Evolutionary conservation across 164 flowering plant genomes (phyloP).

Genomic region (Macadamia integrifolia): DNA sequence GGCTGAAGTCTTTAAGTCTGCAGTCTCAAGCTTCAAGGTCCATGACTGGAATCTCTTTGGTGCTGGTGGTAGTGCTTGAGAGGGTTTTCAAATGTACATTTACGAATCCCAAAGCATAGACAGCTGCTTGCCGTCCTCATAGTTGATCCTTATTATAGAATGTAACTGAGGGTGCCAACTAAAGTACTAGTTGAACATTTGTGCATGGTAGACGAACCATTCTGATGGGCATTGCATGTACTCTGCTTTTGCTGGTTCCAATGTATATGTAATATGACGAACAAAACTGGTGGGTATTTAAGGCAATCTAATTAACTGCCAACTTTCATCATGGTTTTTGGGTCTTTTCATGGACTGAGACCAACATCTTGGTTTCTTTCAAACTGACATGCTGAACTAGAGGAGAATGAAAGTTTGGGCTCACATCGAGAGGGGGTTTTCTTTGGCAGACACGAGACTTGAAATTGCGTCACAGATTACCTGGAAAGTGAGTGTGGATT

Average conservation of each 20-base stretch:
- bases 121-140: not conserved
- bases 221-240: too few relatives aligned
- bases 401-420: not conserved
- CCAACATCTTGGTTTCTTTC: not conserved
- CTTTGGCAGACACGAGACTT: not conserved
- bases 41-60: slow-evolving; percentile 65
- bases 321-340: not conserved
- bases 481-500: not conserved
- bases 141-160: not conserved
- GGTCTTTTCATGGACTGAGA: not conserved
- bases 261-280: not conserved
- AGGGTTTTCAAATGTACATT: not conserved
- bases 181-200: not conserved
- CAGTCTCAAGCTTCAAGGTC: slow-evolving; percentile 57
- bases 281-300: not conserved
- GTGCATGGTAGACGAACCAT: too few relatives aligned
- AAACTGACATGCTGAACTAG: not conserved
- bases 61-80: slow-evolving; percentile 12
- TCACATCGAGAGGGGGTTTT: not conserved
- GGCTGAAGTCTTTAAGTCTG: slow-evolving; percentile 50
- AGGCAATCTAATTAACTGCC: not conserved
- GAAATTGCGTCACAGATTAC: not conserved
- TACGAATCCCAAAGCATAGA: not conserved
- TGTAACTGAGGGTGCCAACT: not conserved
- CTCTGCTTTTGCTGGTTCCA: not conserved